phyloP scores from a whole-genome alignment of 257 asterid species.

The Salvia splendens region DNA sequence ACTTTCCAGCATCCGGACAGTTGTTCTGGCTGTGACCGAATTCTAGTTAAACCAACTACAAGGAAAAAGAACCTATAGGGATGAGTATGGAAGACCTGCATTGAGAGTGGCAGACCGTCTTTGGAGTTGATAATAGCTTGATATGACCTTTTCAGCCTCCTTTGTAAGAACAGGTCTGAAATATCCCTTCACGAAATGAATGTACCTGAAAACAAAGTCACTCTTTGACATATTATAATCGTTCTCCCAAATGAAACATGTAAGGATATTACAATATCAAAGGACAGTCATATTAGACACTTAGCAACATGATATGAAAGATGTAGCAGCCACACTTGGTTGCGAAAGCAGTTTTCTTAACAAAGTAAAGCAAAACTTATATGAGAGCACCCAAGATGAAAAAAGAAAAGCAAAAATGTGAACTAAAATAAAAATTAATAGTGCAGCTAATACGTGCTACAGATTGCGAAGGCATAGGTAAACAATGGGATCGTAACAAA shows the following conservation, averaged over 20 bases:
- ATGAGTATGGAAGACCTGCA: constrained; percentile 65
- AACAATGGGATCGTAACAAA: neutral
- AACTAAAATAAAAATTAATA: neutral
- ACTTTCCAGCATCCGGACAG: constrained; percentile 97
- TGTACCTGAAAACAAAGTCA: constrained; percentile 58
- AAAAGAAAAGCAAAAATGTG: neutral
- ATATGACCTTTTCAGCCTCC: constrained; percentile 91
- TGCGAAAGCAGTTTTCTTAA: neutral
- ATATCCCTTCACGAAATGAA: constrained; percentile 73
- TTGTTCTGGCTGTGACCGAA: constrained; percentile 80
- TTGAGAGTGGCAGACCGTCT: constrained; percentile 92
- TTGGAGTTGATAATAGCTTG: constrained; percentile 97
- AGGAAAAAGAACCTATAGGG: neutral
- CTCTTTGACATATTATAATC: constrained; percentile 26
- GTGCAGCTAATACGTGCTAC: neutral
- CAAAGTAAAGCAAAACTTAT: neutral
- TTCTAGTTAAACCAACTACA: constrained; percentile 25
- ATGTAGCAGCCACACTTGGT: constrained; percentile 9
- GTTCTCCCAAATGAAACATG: neutral
- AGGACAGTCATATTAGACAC: constrained; percentile 3
- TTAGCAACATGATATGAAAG: constrained; percentile 1
- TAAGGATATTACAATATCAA: neutral
- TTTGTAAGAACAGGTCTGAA: constrained; percentile 87
- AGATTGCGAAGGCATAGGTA: neutral
- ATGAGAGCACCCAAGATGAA: neutral